Base-by-base conservation (phyloP, 176 grass and related monocot genomes). In the Oryza longistaminata region DNA sequence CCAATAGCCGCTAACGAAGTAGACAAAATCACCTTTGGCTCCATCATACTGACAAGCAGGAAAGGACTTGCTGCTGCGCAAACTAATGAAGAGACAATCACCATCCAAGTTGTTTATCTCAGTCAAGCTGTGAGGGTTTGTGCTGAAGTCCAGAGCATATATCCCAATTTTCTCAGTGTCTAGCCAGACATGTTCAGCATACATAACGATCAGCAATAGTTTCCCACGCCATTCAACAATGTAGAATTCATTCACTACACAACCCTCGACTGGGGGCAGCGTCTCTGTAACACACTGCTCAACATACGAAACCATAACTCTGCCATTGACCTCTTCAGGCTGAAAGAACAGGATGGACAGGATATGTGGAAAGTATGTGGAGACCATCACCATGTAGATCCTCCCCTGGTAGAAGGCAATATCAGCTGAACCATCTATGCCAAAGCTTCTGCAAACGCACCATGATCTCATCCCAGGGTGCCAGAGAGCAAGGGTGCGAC, bases 21-120 rank as follows among this genome's bases (percentile, higher is more conserved):
- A 84, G 31, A 84, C 67, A 81, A 37, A 66, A 13, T 77, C 64
- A n/a, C 48, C 64, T 42, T 69, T 34, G 21, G 55, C 48, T 14
- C 64, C 82, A 69, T 58, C 33, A 77, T 85, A 50, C n/a, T 69
- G 46, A 69, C 64, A 7, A 21, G 82, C 64, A 77, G 64, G 73
- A 85, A 85, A 85, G 73, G 66, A 61, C 66, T 71, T 78, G 75
- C 35, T 61, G 22, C 39, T 58, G 37, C 37, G 2, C 15, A 37
- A 6, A 52, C 37, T 60, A 25, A 78, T 44, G 26, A 78, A 85
- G 50, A 85, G 39, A 58, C 53, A 58, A 58, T 58, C 19, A 58
- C 19, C 53, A 58, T 58, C 19, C 29, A 68, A 14, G 66, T 0
- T 68, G 66, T 68, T 68, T 68, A 33, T 34, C 14, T 68, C 14